A percentile compares a stretch with the other conserved stretches of the same genome.
Evolutionary conservation across 805 yeast genomes (phyloP).

Genomic region (Suhomyces sp.): DNA sequence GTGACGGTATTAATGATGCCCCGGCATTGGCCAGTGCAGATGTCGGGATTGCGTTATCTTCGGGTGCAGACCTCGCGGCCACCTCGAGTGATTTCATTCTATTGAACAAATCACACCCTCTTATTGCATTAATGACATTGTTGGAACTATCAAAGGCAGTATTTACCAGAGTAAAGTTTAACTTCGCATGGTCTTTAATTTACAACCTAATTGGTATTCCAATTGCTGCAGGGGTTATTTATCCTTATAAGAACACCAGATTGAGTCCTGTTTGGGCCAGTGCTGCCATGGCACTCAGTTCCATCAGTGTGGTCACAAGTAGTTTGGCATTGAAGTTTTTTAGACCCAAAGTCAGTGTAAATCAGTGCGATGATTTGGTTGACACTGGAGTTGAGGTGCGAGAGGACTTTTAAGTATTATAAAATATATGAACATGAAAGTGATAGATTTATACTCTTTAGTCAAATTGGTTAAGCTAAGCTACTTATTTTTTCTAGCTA

Average conservation of each 20-base stretch:
- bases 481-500: too few species aligned
- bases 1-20: slow-evolving; percentile 83
- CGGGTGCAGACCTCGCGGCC: slow-evolving; percentile 74
- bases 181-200: slow-evolving; percentile 58
- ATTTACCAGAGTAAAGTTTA: slow-evolving; percentile 52
- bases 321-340: slow-evolving; percentile 51
- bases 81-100: slow-evolving; percentile 73
- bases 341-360: slow-evolving; percentile 31
- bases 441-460: too few species aligned
- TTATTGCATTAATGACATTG: slow-evolving; percentile 52
- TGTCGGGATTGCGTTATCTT: slow-evolving; percentile 73
- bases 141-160: slow-evolving; percentile 51
- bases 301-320: slow-evolving; percentile 56
- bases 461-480: neutral
- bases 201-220: slow-evolving; percentile 60
- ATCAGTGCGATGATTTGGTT: neutral
- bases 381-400: slow-evolving; percentile 10
- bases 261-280: slow-evolving; percentile 65
- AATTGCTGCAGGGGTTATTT: slow-evolving; percentile 65
- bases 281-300: slow-evolving; percentile 62
- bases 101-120: slow-evolving; percentile 50
- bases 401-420: slow-evolving; percentile 3
- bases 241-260: slow-evolving; percentile 52
- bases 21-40: slow-evolving; percentile 75
- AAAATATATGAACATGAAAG: too few species aligned